Base-by-base conservation (phyloP, 2,329 filamentous ascomycete species). In the Septoria petroselini region DNA sequence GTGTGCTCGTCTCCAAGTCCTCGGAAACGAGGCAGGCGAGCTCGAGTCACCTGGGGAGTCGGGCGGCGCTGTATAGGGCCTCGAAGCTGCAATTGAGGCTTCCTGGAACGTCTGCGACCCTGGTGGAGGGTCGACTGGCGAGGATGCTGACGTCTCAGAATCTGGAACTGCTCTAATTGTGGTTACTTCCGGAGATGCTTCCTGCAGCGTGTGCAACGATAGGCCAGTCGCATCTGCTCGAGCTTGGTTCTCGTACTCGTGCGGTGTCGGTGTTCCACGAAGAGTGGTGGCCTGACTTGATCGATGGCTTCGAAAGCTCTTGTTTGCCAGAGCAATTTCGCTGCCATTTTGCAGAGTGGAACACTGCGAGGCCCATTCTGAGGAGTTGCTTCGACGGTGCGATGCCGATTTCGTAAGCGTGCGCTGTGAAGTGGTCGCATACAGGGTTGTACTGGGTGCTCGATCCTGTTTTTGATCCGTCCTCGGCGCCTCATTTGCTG, bases 211-310 rank as follows among this genome's bases (percentile, higher is more conserved):
- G 48, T 64, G 53, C 34, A 64, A 58, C 48, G 58, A 54, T 29
- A 53, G 46, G 41, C 40, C 34, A 9, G 49, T 15, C 41, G 48
- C 21, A 23, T 50, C 51, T 44, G 51, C 52, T 29, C 57, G 58
- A 23, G 58, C 49, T 19, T 53, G 57, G 48, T 50, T 52, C 21
- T 62, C 60, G 47, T 53, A 39, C 23, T 64, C 63, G 37, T 54
- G 50, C 17, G 61, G 61, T n/a, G 62, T 62, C 7, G 62, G 61
- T 25, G 62, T 64, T 12, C 57, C 57, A 50, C 58, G 55, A 48
- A 66, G 52, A 19, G 64, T 65, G 4, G 63, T 63, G 12, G 60
- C 55, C 31, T 58, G 45, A 40, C 64, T 67, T 30, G 60, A 54
- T 46, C 62, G 53, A 25, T 59, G 52, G 30, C 56, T 60, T 33